Conservation (phyloP, 1,284 basidiomycete genomes). For the Marasmius sp. region DNA sequence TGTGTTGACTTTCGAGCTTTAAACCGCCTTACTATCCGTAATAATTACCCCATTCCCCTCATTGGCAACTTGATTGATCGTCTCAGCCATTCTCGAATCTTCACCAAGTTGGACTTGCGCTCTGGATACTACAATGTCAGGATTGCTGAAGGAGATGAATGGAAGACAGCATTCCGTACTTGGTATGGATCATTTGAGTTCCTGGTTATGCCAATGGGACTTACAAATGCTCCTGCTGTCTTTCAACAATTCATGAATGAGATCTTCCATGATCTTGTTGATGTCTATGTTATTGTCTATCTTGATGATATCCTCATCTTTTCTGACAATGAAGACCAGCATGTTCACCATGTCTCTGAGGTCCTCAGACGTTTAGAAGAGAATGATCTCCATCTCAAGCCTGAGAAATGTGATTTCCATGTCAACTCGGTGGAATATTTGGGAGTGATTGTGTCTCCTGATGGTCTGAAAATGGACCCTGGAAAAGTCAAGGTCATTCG, state of each 20-base stretch:
- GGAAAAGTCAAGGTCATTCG: background rate
- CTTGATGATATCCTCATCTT: constrained; percentile 31
- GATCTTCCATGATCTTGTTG: constrained; percentile 31
- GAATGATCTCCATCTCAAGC: constrained; percentile 32
- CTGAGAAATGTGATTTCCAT: constrained; percentile 40
- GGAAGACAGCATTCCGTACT: constrained; percentile 7
- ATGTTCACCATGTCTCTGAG: constrained; percentile 17
- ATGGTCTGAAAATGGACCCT: background rate
- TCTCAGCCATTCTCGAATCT: background rate
- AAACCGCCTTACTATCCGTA: background rate
- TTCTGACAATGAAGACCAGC: constrained; percentile 15
- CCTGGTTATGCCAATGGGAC: constrained; percentile 5
- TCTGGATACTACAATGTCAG: constrained; percentile 3
- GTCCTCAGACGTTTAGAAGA: constrained; percentile 34
- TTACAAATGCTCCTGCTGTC: constrained; percentile 5
- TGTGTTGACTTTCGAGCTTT: constrained; percentile 2
- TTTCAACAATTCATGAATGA: constrained; percentile 39
- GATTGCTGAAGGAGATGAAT: constrained; percentile 1
- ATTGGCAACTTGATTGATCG: constrained; percentile 3
- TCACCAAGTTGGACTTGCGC: constrained; percentile 3
- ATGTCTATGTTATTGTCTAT: constrained; percentile 33
- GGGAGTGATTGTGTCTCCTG: constrained; percentile 32
- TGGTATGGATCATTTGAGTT: constrained; percentile 1
- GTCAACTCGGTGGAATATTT: constrained; percentile 34
- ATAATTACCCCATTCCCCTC: constrained; percentile 1